phyloP scores from a whole-genome alignment of 768 basidiomycete species.

The Hemileccinum impolitum region DNA sequence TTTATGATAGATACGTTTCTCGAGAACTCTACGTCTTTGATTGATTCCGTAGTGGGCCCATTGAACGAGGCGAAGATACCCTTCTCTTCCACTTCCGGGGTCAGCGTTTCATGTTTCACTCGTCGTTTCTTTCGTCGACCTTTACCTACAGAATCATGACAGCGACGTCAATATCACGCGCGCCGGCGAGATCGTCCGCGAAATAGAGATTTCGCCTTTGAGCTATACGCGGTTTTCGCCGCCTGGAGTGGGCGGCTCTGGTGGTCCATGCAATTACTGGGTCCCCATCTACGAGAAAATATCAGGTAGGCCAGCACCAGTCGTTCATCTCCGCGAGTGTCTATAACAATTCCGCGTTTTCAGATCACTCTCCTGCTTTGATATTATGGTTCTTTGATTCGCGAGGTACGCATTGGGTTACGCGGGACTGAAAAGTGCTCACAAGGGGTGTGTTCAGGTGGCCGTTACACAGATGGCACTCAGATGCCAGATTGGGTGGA shows the following conservation, averaged over 20 bases:
- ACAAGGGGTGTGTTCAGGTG: slow-evolving; percentile 38
- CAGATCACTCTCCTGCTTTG: slow-evolving; percentile 46
- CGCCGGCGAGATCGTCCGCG: slow-evolving; percentile 59
- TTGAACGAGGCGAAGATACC: slow-evolving; percentile 55
- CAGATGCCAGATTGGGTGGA: slow-evolving; percentile 69
- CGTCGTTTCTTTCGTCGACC: neutral
- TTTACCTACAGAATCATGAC: slow-evolving; percentile 60
- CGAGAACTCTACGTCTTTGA: slow-evolving; percentile 62
- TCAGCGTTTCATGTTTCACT: slow-evolving; percentile 30
- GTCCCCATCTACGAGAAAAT: slow-evolving; percentile 54
- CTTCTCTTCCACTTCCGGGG: slow-evolving; percentile 68
- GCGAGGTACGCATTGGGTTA: slow-evolving; percentile 39
- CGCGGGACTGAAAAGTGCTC: neutral
- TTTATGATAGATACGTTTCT: slow-evolving; percentile 52
- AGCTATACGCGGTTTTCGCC: slow-evolving; percentile 66
- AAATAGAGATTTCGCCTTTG: slow-evolving; percentile 48
- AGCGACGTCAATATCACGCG: slow-evolving; percentile 73
- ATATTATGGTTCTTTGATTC: slow-evolving; percentile 80
- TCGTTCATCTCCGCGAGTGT: neutral
- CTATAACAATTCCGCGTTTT: neutral
- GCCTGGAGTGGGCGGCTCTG: slow-evolving; percentile 56
- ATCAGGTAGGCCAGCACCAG: slow-evolving; percentile 25
- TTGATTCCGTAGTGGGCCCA: slow-evolving; percentile 62
- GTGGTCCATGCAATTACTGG: slow-evolving; percentile 74
- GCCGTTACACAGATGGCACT: slow-evolving; percentile 43